A percentile compares a stretch with the other conserved stretches of the same genome.
Conservation (phyloP, 2,329 filamentous ascomycete genomes). For the Aspergillus quadricinctus region DNA sequence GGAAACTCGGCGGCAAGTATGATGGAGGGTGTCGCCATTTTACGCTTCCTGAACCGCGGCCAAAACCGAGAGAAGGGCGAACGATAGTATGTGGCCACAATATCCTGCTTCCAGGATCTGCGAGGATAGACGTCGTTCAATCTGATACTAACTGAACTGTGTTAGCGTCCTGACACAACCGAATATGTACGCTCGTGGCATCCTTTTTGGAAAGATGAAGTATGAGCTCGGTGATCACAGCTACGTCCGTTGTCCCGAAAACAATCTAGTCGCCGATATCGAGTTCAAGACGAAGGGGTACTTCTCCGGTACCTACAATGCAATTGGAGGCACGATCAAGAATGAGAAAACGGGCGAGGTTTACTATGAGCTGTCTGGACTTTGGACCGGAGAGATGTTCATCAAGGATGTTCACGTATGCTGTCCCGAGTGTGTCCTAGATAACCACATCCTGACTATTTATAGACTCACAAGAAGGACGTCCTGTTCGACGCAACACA, state of each 20-base stretch:
- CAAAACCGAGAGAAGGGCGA: constrained; percentile 62
- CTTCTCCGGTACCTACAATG: constrained; percentile 93
- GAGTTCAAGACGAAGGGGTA: constrained; percentile 99
- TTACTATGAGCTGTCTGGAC: constrained; percentile 84
- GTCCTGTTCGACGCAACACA: constrained; percentile 82
- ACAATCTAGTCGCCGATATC: constrained; percentile 80
- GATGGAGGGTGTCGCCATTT: constrained; percentile 93
- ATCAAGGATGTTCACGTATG: constrained; percentile 70
- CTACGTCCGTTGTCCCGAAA: constrained; percentile 84
- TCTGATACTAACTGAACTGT: not conserved
- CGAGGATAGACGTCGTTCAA: not conserved
- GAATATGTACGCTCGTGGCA: constrained; percentile 98
- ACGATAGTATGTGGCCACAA: constrained; percentile 67
- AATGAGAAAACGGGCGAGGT: constrained; percentile 80
- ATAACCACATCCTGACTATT: constrained; percentile 5
- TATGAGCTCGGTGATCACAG: constrained; percentile 97
- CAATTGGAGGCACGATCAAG: constrained; percentile 86
- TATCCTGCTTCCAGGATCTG: not conserved
- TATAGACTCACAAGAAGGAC: constrained; percentile 79
- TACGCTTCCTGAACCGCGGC: constrained; percentile 76
- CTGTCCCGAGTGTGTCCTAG: not conserved
- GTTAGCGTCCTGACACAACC: constrained; percentile 84
- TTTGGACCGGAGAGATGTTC: constrained; percentile 94
- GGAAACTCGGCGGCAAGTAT: constrained; percentile 96
- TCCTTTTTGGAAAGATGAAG: constrained; percentile 98